Percentiles rank a stretch among this genome's conserved stretches.
These are phyloP conservation scores for Globisporangium spinosum DNA, from an alignment of 352 stramenopile genomes.

Conservation along the genomic window DNA sequence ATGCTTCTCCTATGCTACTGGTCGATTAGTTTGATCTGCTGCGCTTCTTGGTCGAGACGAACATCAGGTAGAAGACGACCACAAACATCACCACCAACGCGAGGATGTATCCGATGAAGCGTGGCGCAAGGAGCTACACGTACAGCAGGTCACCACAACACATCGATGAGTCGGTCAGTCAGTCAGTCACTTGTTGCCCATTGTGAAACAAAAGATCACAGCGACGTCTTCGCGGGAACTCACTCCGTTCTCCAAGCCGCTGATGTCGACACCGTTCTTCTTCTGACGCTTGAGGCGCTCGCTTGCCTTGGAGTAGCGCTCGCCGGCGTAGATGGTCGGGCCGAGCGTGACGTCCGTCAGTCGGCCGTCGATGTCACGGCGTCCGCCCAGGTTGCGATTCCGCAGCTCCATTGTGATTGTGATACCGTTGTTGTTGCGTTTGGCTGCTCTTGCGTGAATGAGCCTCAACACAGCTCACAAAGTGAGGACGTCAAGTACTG, in stretches of 20 bases:
- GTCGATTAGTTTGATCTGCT: conserved; percentile 6
- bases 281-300: conserved; percentile 78
- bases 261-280: conserved; percentile 38
- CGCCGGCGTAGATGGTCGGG: conserved; percentile 77
- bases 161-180: not conserved
- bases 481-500: not conserved
- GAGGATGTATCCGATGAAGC: conserved; percentile 56
- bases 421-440: not conserved
- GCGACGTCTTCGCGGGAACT: not conserved
- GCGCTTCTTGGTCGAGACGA: conserved; percentile 34
- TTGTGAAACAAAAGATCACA: not conserved
- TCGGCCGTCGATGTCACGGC: conserved; percentile 28
- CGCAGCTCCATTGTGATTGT: conserved; percentile 49
- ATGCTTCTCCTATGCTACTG: too few relatives aligned
- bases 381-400: conserved; percentile 37
- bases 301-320: conserved; percentile 82
- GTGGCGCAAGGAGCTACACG: conserved; percentile 52
- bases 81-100: conserved; percentile 47
- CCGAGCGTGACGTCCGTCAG: conserved; percentile 57
- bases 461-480: not conserved
- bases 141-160: not conserved
- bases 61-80: conserved; percentile 58
- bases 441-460: not conserved
- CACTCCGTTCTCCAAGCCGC: conserved; percentile 17
- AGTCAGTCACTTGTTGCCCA: not conserved